Evolutionary conservation across 192 early-diverging fungal species (phyloP).

Genomic region (Lunasporangiospora selenospora): DNA sequence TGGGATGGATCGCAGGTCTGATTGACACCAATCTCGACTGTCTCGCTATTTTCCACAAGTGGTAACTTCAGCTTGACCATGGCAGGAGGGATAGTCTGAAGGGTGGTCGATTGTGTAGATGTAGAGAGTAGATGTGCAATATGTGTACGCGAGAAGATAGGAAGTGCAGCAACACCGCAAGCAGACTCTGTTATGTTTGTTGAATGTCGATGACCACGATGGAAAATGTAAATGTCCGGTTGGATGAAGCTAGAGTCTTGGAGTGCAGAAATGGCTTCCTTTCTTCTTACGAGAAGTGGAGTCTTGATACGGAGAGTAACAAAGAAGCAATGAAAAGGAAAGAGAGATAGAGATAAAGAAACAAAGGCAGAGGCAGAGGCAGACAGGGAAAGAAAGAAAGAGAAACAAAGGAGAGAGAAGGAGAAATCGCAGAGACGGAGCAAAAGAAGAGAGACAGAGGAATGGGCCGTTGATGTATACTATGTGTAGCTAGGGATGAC

Average conservation of each 20-base stretch:
- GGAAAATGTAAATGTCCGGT: neutral
- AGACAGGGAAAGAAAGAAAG: neutral
- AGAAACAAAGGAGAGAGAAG: neutral
- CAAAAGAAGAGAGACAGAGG: neutral
- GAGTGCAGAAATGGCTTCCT: no score
- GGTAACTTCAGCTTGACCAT: constrained; percentile 41
- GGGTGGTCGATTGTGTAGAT: neutral
- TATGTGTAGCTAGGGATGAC: no score
- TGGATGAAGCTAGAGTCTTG: no score
- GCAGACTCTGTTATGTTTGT: constrained; percentile 4
- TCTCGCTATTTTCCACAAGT: constrained; percentile 34
- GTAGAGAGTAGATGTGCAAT: no score
- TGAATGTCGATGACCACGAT: neutral
- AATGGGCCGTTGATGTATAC: neutral
- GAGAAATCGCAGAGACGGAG: neutral
- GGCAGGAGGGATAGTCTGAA: neutral
- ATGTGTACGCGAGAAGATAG: neutral
- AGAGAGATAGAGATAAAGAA: neutral
- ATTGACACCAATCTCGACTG: constrained; percentile 3
- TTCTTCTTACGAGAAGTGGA: no score
- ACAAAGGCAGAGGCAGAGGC: neutral
- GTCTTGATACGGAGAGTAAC: neutral
- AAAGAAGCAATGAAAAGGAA: neutral
- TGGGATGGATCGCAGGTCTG: constrained; percentile 39
- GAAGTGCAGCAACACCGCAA: neutral